Evolutionary conservation across 2,329 filamentous ascomycete species (phyloP).

Genomic region (Truncatella angustata): DNA sequence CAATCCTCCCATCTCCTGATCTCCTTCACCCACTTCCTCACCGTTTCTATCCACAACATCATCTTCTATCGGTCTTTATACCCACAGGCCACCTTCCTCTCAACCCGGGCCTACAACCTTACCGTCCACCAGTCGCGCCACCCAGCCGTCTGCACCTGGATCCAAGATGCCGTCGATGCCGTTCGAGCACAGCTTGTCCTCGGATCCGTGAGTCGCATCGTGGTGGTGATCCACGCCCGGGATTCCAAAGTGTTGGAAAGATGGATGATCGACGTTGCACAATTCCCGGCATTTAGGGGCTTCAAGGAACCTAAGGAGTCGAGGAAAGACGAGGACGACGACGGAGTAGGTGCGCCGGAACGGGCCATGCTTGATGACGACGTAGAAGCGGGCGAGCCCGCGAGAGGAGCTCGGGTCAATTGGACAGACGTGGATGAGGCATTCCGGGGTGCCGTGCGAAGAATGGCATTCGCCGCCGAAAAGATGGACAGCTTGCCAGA

Average conservation of each 20-base stretch:
- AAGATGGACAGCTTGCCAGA: slow-evolving; percentile 56
- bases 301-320: slow-evolving; percentile 25
- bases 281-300: slow-evolving; percentile 47
- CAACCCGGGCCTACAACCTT: slow-evolving; percentile 78
- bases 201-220: slow-evolving; percentile 45
- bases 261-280: slow-evolving; percentile 58
- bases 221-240: slow-evolving; percentile 41
- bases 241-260: slow-evolving; percentile 51
- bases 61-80: slow-evolving; percentile 82
- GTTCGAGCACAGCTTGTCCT: slow-evolving; percentile 68
- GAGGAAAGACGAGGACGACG: slow-evolving; percentile 24
- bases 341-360: slow-evolving; percentile 6
- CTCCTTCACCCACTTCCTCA: slow-evolving; percentile 77
- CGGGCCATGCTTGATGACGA: background rate
- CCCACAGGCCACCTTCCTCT: slow-evolving; percentile 73
- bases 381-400: background rate
- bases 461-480: slow-evolving; percentile 59
- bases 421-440: slow-evolving; percentile 69
- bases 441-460: slow-evolving; percentile 64
- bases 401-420: slow-evolving; percentile 31
- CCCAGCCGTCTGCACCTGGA: slow-evolving; percentile 81
- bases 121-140: slow-evolving; percentile 84
- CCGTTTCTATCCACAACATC: slow-evolving; percentile 80
- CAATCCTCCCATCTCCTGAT: slow-evolving; percentile 59
- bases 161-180: slow-evolving; percentile 75